phyloP scores from a whole-genome alignment of 1,139 yeast species.

The Taphrina wiesneri region DNA sequence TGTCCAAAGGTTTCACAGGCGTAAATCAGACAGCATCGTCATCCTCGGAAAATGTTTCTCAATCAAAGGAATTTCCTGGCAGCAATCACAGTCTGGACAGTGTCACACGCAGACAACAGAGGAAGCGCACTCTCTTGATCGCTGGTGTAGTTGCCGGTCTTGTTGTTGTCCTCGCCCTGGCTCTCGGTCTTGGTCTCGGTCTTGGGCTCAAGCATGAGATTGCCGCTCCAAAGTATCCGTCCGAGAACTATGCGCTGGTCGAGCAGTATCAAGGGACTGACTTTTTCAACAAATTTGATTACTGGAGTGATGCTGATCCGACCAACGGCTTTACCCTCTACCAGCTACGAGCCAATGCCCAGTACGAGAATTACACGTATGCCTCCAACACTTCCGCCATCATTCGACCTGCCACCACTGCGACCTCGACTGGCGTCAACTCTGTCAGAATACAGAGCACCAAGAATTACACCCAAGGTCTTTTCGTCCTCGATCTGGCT shows the following conservation, averaged over 20 bases:
- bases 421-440: constrained; percentile 25
- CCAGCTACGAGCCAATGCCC: constrained; percentile 15
- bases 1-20: neutral
- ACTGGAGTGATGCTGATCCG: constrained; percentile 30
- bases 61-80: neutral
- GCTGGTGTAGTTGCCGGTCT: constrained; percentile 4
- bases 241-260: constrained; percentile 13
- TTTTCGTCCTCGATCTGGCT: constrained; percentile 33
- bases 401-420: constrained; percentile 9
- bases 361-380: constrained; percentile 20
- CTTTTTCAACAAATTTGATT: constrained; percentile 34
- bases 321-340: constrained; percentile 35
- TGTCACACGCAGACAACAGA: neutral
- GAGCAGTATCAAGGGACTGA: constrained; percentile 22
- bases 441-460: constrained; percentile 23
- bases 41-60: constrained; percentile 2
- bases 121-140: neutral
- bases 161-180: constrained; percentile 14
- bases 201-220: neutral
- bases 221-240: constrained; percentile 5
- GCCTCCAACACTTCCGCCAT: constrained; percentile 32
- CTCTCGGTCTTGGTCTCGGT: constrained; percentile 13
- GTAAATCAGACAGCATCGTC: neutral
- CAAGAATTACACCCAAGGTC: constrained; percentile 25
- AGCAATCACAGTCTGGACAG: constrained; percentile 4